A percentile compares a stretch with the other conserved stretches of the same genome.
Evolutionary conservation across 78 protist genomes (phyloP).

Genomic region (Polysphondylium violaceum): DNA sequence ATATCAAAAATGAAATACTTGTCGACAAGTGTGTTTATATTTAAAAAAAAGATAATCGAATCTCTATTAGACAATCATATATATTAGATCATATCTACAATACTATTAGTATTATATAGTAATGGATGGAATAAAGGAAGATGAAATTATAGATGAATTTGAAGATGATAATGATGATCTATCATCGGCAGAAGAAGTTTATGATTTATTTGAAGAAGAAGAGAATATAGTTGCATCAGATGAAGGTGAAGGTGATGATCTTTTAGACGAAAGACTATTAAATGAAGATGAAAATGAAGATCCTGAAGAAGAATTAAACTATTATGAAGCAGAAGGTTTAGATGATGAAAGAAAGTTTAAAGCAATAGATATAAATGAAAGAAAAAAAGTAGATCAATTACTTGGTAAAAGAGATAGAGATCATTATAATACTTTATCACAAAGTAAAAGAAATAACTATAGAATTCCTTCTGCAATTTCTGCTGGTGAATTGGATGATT

Average conservation of each 20-base stretch:
- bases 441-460: not conserved
- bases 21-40: no score
- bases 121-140: not conserved
- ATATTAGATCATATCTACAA: no score
- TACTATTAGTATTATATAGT: not conserved
- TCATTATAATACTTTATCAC: not conserved
- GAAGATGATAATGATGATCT: conserved; percentile 45
- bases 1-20: no score
- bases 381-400: conserved; percentile 14
- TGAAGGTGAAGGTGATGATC: conserved; percentile 74
- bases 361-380: not conserved
- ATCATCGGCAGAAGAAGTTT: not conserved
- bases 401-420: conserved; percentile 46
- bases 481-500: conserved; percentile 26
- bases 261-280: conserved; percentile 16
- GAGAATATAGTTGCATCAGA: conserved; percentile 5
- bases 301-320: conserved; percentile 2
- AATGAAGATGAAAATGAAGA: conserved; percentile 43
- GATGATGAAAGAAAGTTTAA: conserved; percentile 58
- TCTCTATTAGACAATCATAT: not conserved
- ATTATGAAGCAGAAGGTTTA: conserved; percentile 59
- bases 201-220: conserved; percentile 21
- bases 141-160: not conserved
- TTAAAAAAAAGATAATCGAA: no score
- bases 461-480: conserved; percentile 16